These are phyloP conservation scores for Cnidoscolus chayamansa DNA, from an alignment of 441 rosid genomes.

Conservation along the genomic window DNA sequence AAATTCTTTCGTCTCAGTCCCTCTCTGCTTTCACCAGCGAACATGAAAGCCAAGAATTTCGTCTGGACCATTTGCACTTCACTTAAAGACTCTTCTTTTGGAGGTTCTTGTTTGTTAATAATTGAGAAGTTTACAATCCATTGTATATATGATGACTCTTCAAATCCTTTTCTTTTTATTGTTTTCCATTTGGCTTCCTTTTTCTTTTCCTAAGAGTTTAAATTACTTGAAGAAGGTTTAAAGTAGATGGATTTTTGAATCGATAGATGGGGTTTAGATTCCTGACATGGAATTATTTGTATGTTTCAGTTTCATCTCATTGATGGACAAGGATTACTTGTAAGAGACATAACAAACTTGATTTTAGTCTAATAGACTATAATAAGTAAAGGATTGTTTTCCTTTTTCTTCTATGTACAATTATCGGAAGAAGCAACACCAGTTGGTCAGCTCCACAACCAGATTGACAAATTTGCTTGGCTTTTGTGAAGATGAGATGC, in stretches of 20 bases:
- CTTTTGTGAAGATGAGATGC: constrained; percentile 47
- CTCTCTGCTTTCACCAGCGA: not conserved
- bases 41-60: constrained; percentile 1
- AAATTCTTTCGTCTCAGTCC: not conserved
- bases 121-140: not conserved
- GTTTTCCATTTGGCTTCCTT: not conserved
- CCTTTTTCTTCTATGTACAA: constrained; percentile 2
- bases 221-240: not conserved
- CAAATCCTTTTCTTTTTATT: not conserved
- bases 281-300: too few species aligned
- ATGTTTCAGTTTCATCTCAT: not conserved
- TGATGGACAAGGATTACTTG: not conserved
- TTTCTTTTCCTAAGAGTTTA: too few species aligned
- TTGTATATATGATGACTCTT: not conserved
- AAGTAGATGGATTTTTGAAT: not conserved
- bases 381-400: not conserved
- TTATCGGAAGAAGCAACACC: constrained; percentile 12
- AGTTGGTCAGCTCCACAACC: constrained; percentile 12
- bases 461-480: constrained; percentile 17
- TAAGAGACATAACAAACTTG: not conserved
- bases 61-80: not conserved
- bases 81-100: too few species aligned
- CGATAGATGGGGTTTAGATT: not conserved
- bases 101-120: not conserved
- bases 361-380: not conserved